phyloP scores from a whole-genome alignment of 805 yeast species.

The Ogataea glucozyma region DNA sequence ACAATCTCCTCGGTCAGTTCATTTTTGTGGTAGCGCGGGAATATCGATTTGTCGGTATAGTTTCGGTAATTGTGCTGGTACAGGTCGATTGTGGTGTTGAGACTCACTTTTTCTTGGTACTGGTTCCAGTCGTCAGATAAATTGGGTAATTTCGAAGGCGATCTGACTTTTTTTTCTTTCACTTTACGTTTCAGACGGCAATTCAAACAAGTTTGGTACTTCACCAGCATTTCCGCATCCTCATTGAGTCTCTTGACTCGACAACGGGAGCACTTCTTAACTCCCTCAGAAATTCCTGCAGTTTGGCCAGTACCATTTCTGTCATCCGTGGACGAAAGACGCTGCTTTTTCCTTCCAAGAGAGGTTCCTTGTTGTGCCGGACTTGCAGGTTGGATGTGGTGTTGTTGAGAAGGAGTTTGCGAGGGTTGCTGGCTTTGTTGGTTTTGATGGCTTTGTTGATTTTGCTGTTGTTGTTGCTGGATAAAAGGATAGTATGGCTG shows the following conservation, averaged over 20 bases:
- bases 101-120: conserved; percentile 37
- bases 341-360: conserved; percentile 12
- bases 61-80: conserved; percentile 39
- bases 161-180: conserved; percentile 30
- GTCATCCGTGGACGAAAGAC: conserved; percentile 4
- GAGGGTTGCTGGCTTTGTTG: conserved; percentile 15
- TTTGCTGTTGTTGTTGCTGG: conserved; percentile 4
- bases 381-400: conserved; percentile 8
- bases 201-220: conserved; percentile 43
- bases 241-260: conserved; percentile 41
- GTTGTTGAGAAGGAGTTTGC: conserved; percentile 14
- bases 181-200: conserved; percentile 44
- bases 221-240: conserved; percentile 33
- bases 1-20: conserved; percentile 36
- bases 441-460: not conserved
- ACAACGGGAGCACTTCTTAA: conserved; percentile 46
- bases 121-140: conserved; percentile 36
- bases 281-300: conserved; percentile 14
- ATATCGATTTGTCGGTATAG: conserved; percentile 31
- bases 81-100: conserved; percentile 38
- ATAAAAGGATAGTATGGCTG: conserved; percentile 25
- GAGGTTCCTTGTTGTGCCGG: conserved; percentile 5
- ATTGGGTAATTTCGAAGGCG: conserved; percentile 37
- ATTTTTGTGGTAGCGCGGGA: conserved; percentile 37
- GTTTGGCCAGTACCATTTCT: too few species aligned